Percentiles rank a stretch among this genome's conserved stretches.
These are phyloP conservation scores for Arachnomyces sp. DNA, from an alignment of 2,329 filamentous ascomycete species.

Conservation along the genomic window DNA sequence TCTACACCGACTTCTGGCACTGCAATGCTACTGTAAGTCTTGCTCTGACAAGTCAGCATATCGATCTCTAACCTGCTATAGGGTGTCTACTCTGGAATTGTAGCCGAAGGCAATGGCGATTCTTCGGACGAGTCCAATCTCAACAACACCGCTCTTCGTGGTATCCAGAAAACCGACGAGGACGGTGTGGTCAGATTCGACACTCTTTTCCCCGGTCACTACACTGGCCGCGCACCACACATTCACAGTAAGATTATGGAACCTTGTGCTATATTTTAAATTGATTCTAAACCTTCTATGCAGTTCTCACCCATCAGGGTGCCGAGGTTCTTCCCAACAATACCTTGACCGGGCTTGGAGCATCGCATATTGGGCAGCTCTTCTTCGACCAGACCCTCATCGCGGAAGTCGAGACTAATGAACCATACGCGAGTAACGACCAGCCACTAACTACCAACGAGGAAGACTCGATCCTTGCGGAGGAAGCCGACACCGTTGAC, in stretches of 20 bases:
- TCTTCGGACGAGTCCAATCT: slow-evolving; percentile 31
- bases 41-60: background rate
- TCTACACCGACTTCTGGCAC: slow-evolving; percentile 31
- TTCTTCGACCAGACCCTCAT: slow-evolving; percentile 58
- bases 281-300: slow-evolving; percentile 10
- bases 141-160: slow-evolving; percentile 3
- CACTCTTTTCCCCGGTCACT: slow-evolving; percentile 7
- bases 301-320: slow-evolving; percentile 28
- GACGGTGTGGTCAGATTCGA: slow-evolving; percentile 5
- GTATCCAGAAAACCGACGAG: slow-evolving; percentile 2
- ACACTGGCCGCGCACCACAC: slow-evolving; percentile 5
- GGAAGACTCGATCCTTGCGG: slow-evolving; percentile 44
- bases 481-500: slow-evolving; percentile 45
- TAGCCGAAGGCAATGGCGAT: slow-evolving; percentile 31
- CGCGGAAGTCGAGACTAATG: slow-evolving; percentile 40
- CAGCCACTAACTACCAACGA: slow-evolving; percentile 44
- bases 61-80: slow-evolving; percentile 5
- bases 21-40: slow-evolving; percentile 31
- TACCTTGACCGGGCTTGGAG: slow-evolving; percentile 43
- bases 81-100: slow-evolving; percentile 35
- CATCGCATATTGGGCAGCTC: slow-evolving; percentile 56
- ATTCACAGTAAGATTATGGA: slow-evolving; percentile 3
- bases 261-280: background rate
- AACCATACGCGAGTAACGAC: slow-evolving; percentile 43
- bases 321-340: slow-evolving; percentile 40